Percentiles rank a stretch among this genome's conserved stretches.
Evolutionary conservation across 2,329 filamentous ascomycete species (phyloP).

Genomic region (Fusarium coicis): DNA sequence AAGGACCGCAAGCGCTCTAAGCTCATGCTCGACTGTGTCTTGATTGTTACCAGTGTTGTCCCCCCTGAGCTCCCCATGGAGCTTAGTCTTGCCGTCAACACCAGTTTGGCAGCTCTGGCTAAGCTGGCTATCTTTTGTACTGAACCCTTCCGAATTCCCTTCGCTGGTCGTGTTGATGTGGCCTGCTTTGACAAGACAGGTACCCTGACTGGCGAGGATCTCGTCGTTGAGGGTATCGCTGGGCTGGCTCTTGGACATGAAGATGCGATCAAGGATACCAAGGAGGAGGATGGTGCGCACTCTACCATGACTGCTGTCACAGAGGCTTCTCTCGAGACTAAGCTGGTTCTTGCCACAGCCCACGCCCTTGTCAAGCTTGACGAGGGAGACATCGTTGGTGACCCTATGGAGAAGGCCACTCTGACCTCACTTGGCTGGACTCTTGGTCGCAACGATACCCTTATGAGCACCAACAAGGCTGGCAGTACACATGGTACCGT

Average conservation of each 20-base stretch:
- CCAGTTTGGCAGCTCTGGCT: conserved; percentile 91
- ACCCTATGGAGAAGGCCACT: conserved; percentile 99
- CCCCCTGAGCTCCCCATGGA: conserved; percentile 99
- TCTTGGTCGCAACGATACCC: conserved; percentile 87
- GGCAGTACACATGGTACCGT: conserved; percentile 71
- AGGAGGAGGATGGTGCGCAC: conserved; percentile 84
- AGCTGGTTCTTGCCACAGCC: conserved; percentile 91
- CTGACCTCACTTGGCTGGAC: conserved; percentile 89
- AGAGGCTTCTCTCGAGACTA: conserved; percentile 81
- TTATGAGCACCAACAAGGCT: conserved; percentile 68
- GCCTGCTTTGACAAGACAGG: conserved; percentile 99
- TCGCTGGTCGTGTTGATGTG: conserved; percentile 92
- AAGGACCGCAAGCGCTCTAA: conserved; percentile 98
- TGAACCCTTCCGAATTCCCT: conserved; percentile 98
- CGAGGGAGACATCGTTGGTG: conserved; percentile 95
- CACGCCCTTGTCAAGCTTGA: conserved; percentile 96
- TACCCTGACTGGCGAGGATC: conserved; percentile 93
- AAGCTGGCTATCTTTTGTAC: conserved; percentile 99
- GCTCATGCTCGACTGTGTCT: conserved; percentile 93
- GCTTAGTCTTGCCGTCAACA: conserved; percentile 96
- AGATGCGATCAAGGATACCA: conserved; percentile 69
- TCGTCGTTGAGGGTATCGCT: conserved; percentile 96
- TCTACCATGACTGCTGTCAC: conserved; percentile 78
- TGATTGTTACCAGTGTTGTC: conserved; percentile 97
- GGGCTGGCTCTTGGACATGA: conserved; percentile 79